Evolutionary conservation across 176 grass and related monocot species (phyloP), one percentile per base, ranked within the genome.

Genomic region (Ensete ventricosum): DNA sequence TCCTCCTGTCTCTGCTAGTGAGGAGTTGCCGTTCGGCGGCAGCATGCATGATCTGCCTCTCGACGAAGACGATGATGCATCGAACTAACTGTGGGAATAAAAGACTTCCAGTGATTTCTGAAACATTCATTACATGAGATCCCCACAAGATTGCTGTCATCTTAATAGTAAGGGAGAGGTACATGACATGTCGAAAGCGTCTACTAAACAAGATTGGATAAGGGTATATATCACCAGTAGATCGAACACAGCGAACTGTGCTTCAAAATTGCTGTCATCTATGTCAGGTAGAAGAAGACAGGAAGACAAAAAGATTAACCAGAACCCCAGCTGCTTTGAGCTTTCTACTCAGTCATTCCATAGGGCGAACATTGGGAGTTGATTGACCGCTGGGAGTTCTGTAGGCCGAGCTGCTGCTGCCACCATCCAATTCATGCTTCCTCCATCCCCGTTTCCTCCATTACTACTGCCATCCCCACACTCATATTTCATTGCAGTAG

Each of bases 351-450:
- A 85, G 22, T 87, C 87, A 5, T 87, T 89, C 80, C 84, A 87
- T 20, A 89, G 75, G 9, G 87, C 86, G 73, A 87, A 92, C 82
- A 89, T 59, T 24, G 83, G 79, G 1, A 85, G 79, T 57, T 87
- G 86, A 75, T 84, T 76, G 52, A 54, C 81, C 14, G 16, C 21
- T 10, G 76, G 66, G 0, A 89, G 26, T 43, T 75, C 83, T 0
- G 58, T 16, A 0, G 79, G 78, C 1, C 49, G 75, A 51, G 62
- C 72, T 3, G 51, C 22, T 23, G 22, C 69, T 2, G 71, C 71
- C 9, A 67, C 21, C 84, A 83, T 87, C 89, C 85, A 96, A 75
- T 26, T 55, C 21, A 75, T 60, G 25, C 16, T 49, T 14, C 73
- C 25, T 1, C 51, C 73, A 5, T 11, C 73, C 2, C 16, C 73